Percentiles rank a stretch among this genome's conserved stretches.
These are phyloP conservation scores for Yamadazyma paraphyllophila DNA, from an alignment of 805 yeast genomes.

Conservation along the genomic window DNA sequence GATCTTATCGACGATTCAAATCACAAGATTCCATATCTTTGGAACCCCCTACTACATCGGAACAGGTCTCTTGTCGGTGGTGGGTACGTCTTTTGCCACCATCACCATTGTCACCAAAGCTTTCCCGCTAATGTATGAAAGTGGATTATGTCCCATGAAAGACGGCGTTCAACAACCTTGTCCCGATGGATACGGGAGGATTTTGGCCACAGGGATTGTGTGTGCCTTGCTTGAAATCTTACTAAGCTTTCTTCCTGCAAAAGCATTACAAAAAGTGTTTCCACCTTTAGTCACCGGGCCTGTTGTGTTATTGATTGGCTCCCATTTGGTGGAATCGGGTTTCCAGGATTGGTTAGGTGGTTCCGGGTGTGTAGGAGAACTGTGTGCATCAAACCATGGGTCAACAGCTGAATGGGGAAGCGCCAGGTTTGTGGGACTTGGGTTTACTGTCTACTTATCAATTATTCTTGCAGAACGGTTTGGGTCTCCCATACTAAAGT, in stretches of 20 bases:
- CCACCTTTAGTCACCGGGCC: constrained; percentile 95
- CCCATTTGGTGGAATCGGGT: constrained; percentile 65
- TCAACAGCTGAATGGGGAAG: constrained; percentile 70
- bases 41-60: constrained; percentile 77
- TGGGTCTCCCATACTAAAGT: constrained; percentile 93
- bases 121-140: constrained; percentile 74
- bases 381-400: constrained; percentile 25
- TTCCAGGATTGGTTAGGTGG: constrained; percentile 90
- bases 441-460: constrained; percentile 74
- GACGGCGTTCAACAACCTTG: constrained; percentile 74
- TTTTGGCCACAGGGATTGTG: constrained; percentile 74
- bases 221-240: constrained; percentile 75
- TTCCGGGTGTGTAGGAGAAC: constrained; percentile 55
- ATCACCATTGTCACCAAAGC: constrained; percentile 75
- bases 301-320: constrained; percentile 82
- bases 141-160: constrained; percentile 47
- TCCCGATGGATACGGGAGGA: constrained; percentile 88
- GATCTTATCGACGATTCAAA: constrained; percentile 56
- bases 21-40: constrained; percentile 75
- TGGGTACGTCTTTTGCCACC: constrained; percentile 89
- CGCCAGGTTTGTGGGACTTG: constrained; percentile 82
- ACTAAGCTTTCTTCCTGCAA: constrained; percentile 77
- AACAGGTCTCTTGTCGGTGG: constrained; percentile 85
- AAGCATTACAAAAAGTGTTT: constrained; percentile 64
- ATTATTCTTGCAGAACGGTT: constrained; percentile 78